These are phyloP conservation scores for Tolypocladium cylindrosporum DNA, from an alignment of 2,329 filamentous ascomycete genomes.

Conservation along the genomic window DNA sequence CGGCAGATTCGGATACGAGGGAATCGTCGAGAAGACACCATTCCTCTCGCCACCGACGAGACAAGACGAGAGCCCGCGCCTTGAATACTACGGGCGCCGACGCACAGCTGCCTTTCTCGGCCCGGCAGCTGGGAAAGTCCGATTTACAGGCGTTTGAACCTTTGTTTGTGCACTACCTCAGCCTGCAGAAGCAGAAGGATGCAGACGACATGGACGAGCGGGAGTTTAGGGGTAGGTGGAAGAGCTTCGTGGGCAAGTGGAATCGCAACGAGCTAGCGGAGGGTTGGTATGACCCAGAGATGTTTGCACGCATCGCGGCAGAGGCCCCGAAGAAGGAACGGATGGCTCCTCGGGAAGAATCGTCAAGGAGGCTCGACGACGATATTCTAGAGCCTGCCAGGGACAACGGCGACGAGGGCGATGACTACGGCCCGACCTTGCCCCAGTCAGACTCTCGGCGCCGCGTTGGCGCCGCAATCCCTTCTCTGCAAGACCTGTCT, in stretches of 20 bases:
- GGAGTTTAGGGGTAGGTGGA: constrained; percentile 81
- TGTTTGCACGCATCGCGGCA: constrained; percentile 35
- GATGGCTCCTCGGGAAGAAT: neutral
- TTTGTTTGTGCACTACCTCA: constrained; percentile 75
- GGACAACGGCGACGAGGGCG: constrained; percentile 31
- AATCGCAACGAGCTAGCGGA: constrained; percentile 79
- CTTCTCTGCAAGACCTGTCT: constrained; percentile 64
- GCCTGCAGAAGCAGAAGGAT: constrained; percentile 72
- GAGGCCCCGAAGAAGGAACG: constrained; percentile 9
- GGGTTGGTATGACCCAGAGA: constrained; percentile 85
- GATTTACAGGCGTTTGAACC: constrained; percentile 58
- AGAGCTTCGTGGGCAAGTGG: constrained; percentile 88
- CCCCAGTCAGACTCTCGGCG: constrained; percentile 13
- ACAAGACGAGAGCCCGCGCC: neutral
- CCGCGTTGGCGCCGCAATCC: constrained; percentile 49
- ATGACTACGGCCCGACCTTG: constrained; percentile 43
- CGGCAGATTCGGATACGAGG: constrained; percentile 1
- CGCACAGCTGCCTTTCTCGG: constrained; percentile 50
- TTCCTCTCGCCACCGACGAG: constrained; percentile 10
- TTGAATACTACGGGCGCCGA: neutral
- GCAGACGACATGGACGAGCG: constrained; percentile 59
- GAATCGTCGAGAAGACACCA: constrained; percentile 11
- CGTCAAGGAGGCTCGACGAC: constrained; percentile 4
- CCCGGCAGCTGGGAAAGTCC: constrained; percentile 55
- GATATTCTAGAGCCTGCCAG: neutral